Base-by-base conservation (phyloP, 306 rosid species). In the Oxytropis ochrocephala region DNA sequence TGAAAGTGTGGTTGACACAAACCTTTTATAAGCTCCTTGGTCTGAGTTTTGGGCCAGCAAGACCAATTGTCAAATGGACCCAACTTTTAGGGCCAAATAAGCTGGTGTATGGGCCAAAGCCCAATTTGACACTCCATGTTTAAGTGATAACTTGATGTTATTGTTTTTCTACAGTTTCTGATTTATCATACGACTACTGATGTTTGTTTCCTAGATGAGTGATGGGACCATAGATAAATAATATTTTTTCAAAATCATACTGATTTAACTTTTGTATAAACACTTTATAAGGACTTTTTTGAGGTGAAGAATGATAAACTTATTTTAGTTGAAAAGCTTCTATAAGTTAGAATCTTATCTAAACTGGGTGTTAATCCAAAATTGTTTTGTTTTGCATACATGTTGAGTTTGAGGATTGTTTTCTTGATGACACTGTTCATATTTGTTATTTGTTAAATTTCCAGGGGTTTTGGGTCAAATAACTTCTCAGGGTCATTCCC, bases 401-500 rank as follows among this genome's bases (percentile, higher is more conserved):
- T 67, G 11, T 14, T 35, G 27, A 13, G 13, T 54, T 32, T 13
- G 54, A 51, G 50, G 41, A n/a, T 46, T 4, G n/a, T 16, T 47
- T 21, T 76, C 7, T 3, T 11, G n/a, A 27, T 67, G 49, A 2
- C 24, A 67, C 5, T 33, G 7, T 12, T 38, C 5, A 10, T 10
- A 60, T 18, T 56, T 21, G n/a, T 61, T 62, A 27, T 16, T 74
- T 74, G 10, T 54, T 44, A 61, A 55, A 70, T 60, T 68, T 83
- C 64, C 59, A 92, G 98, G 54, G 11, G 50, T 19, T 65, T 85
- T 63, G 30, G 33, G 47, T 43, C 90, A 55, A 93, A 90, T 86
- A 93, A 85, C 67, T 90, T 90, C 75, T 75, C 88, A 1, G 96
- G 97, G 29, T 39, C 91, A 76, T 76, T 93, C 11, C 97, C 98